Evolutionary conservation across 192 early-diverging fungal genomes (phyloP).

Genomic region (Geranomyces variabilis): DNA sequence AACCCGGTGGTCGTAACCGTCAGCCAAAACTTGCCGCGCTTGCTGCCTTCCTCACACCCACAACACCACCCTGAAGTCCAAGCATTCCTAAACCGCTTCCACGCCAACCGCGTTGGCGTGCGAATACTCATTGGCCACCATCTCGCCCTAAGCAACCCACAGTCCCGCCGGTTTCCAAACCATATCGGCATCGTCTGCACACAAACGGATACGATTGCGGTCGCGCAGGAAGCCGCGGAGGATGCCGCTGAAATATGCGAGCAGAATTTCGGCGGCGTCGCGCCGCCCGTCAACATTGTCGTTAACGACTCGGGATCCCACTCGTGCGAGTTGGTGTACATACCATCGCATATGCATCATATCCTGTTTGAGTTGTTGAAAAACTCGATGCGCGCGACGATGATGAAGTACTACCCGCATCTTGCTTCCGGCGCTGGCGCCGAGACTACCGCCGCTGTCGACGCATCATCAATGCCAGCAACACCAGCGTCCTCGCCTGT

Average conservation of each 20-base stretch:
- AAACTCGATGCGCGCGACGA: slow-evolving; percentile 91
- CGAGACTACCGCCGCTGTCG: too few relatives aligned
- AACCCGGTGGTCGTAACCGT: slow-evolving; percentile 51
- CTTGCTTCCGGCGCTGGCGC: too few relatives aligned
- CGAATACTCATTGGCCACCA: slow-evolving; percentile 86
- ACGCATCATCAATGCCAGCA: background rate
- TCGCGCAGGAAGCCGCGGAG: slow-evolving; percentile 83
- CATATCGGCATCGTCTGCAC: slow-evolving; percentile 95
- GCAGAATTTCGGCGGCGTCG: slow-evolving; percentile 76
- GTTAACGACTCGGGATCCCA: background rate
- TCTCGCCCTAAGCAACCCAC: slow-evolving; percentile 30
- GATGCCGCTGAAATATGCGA: slow-evolving; percentile 88
- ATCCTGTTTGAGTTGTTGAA: slow-evolving; percentile 96
- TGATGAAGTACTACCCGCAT: slow-evolving; percentile 62
- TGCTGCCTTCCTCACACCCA: slow-evolving; percentile 17
- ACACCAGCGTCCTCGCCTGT: background rate
- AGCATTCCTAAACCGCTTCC: slow-evolving; percentile 88
- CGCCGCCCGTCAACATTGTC: slow-evolving; percentile 66
- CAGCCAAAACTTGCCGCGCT: slow-evolving; percentile 12
- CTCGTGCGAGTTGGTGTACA: slow-evolving; percentile 76
- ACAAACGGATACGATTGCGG: slow-evolving; percentile 71
- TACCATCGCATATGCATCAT: slow-evolving; percentile 90
- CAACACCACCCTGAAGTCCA: slow-evolving; percentile 69
- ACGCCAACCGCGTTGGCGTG: slow-evolving; percentile 91
- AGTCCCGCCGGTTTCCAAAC: slow-evolving; percentile 36